Evolutionary conservation across 805 yeast genomes (phyloP), one percentile per base, ranked within the genome.

Genomic region (Candida awuae): DNA sequence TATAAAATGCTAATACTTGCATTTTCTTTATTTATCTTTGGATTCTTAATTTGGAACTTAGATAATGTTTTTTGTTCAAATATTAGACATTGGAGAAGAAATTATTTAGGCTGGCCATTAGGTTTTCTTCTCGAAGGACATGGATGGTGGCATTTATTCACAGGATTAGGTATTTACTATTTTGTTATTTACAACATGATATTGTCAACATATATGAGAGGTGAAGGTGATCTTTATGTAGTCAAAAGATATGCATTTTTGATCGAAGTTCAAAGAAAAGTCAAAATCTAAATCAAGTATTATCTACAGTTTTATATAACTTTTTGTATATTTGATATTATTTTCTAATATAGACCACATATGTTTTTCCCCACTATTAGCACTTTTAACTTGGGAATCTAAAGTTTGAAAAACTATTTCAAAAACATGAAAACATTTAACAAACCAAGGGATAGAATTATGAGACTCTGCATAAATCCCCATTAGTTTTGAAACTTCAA

Each of bases 141-240:
- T 54, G 95, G 94, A 18, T 90, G 97, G 97, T 90, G 97, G 97
- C 97, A 90, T 56, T 63, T 84, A 9, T 69, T 84, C 47, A 84
- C 92, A 0, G 94, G 95, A 1, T 65, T 77, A 16, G 95, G 97
- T 2, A 92, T 90, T 9, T 90, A 90, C 59, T 81, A 70, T 56
- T 88, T 85, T 62, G 71, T 88, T 47, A 77, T 83, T 4, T 86
- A 82, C 55, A 71, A 83, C 53, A 88, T 86, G 63, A 75, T 82
- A 46, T 63, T 88, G 45, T 70, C 90, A 48, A 64, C 81, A 23
- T 77, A 80, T 60, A 70, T 85, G 55, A 66, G 67, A 13, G 79
- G 77, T 5, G 62, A 64, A n/a, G 72, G 74, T 20, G 61, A 70
- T 20, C 66, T 72, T 23, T 88, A 75, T 56, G 60, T 63, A 39